Evolutionary conservation across 805 yeast genomes (phyloP), one percentile per base, ranked within the genome.

Genomic region (Jamesozyma spencerorum): DNA sequence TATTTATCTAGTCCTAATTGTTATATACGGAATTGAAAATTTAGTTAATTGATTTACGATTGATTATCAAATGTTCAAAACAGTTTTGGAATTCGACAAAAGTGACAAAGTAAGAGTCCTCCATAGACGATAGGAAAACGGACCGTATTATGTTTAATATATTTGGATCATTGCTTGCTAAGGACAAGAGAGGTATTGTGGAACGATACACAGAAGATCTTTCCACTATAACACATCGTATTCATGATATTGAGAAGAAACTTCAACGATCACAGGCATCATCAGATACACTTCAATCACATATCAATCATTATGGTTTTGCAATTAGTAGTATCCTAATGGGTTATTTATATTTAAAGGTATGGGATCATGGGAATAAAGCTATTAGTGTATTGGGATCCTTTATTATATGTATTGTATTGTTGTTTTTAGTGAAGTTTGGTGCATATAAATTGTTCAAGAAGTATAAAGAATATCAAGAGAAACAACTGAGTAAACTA

Each of bases 401-500:
- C 20, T 34, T 22, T 30, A 8, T 43, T 38, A 15, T 34, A 20
- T 28, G 40, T 7, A 18, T 47, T 8, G 28, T 44, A 7, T 32
- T 28, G 17, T 11, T 46, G 14, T 14, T 45, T 3, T 8, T 22
- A 8, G 11, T 34, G 11, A 47, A 50, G 34, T 45, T 41, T 33
- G 14, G 33, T 5, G 36, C 46, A 24, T 40, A 45, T 18, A 40
- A 36, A 20, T 18, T 44, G 13, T 39, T 39, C 22, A 36, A 37
- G 10, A 44, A 41, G 41, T 39, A 38, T 3, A 44, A 45, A 17
- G 36, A 37, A 20, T 44, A 47, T 12, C 49, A 50, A 20, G 30
- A 45, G 33, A 44, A 41, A 30, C 47, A 47, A 36, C 36, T 72
- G 35, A 58, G 61, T 40, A 40, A 45, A 11, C 58, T 78, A 39